phyloP scores from a whole-genome alignment of 768 basidiomycete species.

The Mycena pura region DNA sequence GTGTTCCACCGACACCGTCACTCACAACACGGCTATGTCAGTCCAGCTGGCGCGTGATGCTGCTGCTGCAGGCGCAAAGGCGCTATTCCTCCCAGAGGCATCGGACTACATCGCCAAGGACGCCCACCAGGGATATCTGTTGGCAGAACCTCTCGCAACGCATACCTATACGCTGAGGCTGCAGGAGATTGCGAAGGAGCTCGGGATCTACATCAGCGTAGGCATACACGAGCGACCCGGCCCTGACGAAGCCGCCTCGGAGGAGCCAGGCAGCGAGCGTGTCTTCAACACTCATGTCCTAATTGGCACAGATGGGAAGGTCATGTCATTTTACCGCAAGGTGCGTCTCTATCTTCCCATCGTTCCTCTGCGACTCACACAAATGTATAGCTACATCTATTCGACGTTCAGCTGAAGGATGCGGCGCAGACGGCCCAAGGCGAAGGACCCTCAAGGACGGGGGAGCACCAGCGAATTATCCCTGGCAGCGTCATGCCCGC shows the following conservation, averaged over 20 bases:
- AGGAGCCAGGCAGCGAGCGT: slow-evolving; percentile 27
- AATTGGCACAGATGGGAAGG: slow-evolving; percentile 19
- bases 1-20: slow-evolving; percentile 25
- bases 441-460: slow-evolving; percentile 10
- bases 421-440: not conserved
- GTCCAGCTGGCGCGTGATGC: slow-evolving; percentile 24
- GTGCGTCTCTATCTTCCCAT: not conserved
- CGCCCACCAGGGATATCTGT: slow-evolving; percentile 8
- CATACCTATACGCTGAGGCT: slow-evolving; percentile 24
- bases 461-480: slow-evolving; percentile 21
- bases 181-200: slow-evolving; percentile 18
- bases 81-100: slow-evolving; percentile 24
- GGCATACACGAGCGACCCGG: slow-evolving; percentile 24
- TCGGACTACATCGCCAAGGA: slow-evolving; percentile 24
- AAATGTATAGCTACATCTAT: slow-evolving; percentile 17
- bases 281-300: slow-evolving; percentile 25
- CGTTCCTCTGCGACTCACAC: not conserved
- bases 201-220: slow-evolving; percentile 19
- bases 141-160: slow-evolving; percentile 20
- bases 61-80: slow-evolving; percentile 20
- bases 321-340: slow-evolving; percentile 21
- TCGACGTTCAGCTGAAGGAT: slow-evolving; percentile 25
- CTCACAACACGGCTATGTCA: slow-evolving; percentile 23
- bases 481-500: slow-evolving; percentile 17
- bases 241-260: slow-evolving; percentile 10